Conservation (phyloP, 2,329 filamentous ascomycete genomes). For the Diaporthe ampelina region DNA sequence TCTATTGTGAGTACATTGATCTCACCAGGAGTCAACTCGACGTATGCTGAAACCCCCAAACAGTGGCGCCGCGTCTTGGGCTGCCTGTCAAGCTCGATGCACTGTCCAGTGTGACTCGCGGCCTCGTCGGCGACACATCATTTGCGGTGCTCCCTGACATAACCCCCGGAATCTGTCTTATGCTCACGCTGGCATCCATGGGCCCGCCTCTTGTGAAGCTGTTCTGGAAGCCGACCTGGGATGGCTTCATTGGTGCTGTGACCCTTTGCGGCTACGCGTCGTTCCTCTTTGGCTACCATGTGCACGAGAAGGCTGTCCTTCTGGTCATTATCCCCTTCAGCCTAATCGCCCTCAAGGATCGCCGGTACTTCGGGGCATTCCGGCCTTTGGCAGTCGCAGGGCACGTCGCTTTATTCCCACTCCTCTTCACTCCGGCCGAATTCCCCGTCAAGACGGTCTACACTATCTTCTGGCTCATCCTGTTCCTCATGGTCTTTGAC, state of each 20-base stretch:
- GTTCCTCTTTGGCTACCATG: constrained; percentile 98
- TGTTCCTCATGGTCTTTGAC: constrained; percentile 90
- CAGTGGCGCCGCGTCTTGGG: constrained; percentile 86
- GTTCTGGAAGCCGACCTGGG: constrained; percentile 85
- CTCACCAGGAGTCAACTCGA: neutral
- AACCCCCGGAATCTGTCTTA: constrained; percentile 83
- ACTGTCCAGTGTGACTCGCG: constrained; percentile 89
- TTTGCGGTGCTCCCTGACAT: constrained; percentile 95
- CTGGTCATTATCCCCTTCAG: constrained; percentile 96
- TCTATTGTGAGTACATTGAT: constrained; percentile 72
- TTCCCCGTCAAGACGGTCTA: constrained; percentile 96
- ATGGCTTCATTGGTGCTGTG: constrained; percentile 88
- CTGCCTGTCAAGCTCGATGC: constrained; percentile 80
- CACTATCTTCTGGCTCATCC: constrained; percentile 89
- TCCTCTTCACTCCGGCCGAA: constrained; percentile 92
- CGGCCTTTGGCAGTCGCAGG: constrained; percentile 91
- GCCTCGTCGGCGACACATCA: constrained; percentile 91
- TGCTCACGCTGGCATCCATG: constrained; percentile 87
- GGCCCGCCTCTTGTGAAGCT: constrained; percentile 84
- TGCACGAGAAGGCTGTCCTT: constrained; percentile 97
- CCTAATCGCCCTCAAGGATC: constrained; percentile 89
- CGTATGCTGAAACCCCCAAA: constrained; percentile 50
- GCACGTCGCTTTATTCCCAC: constrained; percentile 93
- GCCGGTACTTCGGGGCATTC: constrained; percentile 92
- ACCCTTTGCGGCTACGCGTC: constrained; percentile 96